A percentile compares a stretch with the other conserved stretches of the same genome.
phyloP scores from a whole-genome alignment of 2,329 filamentous ascomycete species.

The Basipetospora chlamydospora region DNA sequence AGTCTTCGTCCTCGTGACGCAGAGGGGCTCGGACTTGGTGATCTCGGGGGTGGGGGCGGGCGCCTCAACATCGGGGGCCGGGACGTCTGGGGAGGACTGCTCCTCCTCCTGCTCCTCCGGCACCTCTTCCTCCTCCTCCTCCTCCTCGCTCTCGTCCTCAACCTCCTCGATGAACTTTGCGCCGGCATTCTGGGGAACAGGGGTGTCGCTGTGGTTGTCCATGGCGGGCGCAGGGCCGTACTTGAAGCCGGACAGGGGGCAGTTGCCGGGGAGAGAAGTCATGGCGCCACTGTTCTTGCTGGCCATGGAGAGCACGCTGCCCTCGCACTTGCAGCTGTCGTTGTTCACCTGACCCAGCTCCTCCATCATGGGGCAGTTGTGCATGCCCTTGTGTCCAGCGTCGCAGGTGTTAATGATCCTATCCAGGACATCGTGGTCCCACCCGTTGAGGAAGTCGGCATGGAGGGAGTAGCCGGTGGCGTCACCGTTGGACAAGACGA shows the following conservation, averaged over 20 bases:
- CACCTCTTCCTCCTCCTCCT: conserved; percentile 1
- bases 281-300: conserved; percentile 30
- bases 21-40: conserved; percentile 10
- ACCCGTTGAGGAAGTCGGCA: conserved; percentile 60
- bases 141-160: not conserved
- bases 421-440: conserved; percentile 52
- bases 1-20: conserved; percentile 18
- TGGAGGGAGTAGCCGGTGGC: conserved; percentile 56
- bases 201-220: not conserved
- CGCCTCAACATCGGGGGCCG: conserved; percentile 4
- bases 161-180: not conserved
- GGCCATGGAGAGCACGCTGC: conserved; percentile 27
- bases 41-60: conserved; percentile 5
- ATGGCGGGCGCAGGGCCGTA: conserved; percentile 19
- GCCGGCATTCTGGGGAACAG: not conserved
- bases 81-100: not conserved
- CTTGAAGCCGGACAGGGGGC: conserved; percentile 37
- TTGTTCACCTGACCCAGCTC: conserved; percentile 38
- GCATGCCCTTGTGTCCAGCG: conserved; percentile 43
- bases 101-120: not conserved
- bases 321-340: conserved; percentile 34
- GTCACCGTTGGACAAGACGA: conserved; percentile 57
- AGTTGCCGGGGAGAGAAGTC: conserved; percentile 37
- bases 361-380: conserved; percentile 44
- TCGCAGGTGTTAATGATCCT: conserved; percentile 54